Evolutionary conservation across 345 rosid species (phyloP).

Genomic region (Erysimum cheiranthoides): DNA sequence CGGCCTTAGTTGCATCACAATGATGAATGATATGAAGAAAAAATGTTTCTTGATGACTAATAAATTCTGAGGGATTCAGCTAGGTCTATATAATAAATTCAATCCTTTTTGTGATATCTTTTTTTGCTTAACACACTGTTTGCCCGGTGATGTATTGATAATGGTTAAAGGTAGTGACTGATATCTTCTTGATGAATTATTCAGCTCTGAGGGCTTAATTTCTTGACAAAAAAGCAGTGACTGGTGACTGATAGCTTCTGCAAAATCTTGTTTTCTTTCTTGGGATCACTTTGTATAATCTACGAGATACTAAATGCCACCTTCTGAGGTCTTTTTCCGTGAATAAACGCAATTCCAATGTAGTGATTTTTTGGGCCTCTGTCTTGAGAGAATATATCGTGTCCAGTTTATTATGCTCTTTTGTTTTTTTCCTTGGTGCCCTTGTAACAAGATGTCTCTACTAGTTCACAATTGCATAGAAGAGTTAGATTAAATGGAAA

Average conservation of each 20-base stretch:
- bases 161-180: not conserved
- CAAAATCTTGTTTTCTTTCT: too few species aligned
- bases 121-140: not conserved
- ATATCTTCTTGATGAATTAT: too few species aligned
- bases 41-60: constrained; percentile 13
- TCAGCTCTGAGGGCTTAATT: too few species aligned
- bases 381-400: too few species aligned
- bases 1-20: not conserved
- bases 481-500: not conserved
- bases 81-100: not conserved
- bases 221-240: not conserved
- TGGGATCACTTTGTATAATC: too few species aligned
- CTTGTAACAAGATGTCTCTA: not conserved
- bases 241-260: not conserved
- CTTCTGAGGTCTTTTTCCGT: not conserved
- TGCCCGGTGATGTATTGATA: not conserved
- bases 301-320: too few species aligned
- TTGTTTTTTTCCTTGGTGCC: not conserved
- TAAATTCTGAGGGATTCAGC: constrained; percentile 11
- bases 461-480: not conserved
- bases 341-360: not conserved
- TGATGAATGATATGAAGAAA: constrained; percentile 14
- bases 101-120: not conserved
- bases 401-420: too few species aligned
- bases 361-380: not conserved